Evolutionary conservation across 1,284 basidiomycete species (phyloP).

Genomic region (Clitocybe nebularis): DNA sequence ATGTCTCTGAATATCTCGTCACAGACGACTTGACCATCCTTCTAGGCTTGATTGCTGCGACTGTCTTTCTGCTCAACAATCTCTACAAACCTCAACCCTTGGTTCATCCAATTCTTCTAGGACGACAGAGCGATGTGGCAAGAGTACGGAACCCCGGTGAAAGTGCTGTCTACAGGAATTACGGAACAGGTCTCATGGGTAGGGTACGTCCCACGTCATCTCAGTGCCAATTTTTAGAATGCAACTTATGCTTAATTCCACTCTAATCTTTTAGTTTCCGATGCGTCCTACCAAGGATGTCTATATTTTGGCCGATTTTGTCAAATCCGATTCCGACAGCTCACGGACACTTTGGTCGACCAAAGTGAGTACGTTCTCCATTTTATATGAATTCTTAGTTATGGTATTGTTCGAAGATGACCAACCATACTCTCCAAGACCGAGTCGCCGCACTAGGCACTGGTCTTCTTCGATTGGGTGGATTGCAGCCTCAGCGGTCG

Average conservation of each 20-base stretch:
- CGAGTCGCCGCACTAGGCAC: constrained; percentile 65
- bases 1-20: constrained; percentile 50
- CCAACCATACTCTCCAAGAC: constrained; percentile 61
- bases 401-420: constrained; percentile 44
- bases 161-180: constrained; percentile 79
- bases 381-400: not conserved
- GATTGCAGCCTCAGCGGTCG: constrained; percentile 59
- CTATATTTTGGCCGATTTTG: constrained; percentile 59
- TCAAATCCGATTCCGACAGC: constrained; percentile 61
- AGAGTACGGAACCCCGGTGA: constrained; percentile 70
- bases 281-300: constrained; percentile 66
- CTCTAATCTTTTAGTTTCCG: constrained; percentile 51
- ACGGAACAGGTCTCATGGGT: constrained; percentile 74
- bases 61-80: constrained; percentile 70
- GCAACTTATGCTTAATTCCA: not conserved
- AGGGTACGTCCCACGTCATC: constrained; percentile 44
- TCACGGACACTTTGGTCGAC: constrained; percentile 74
- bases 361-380: constrained; percentile 40
- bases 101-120: constrained; percentile 78
- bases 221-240: constrained; percentile 3
- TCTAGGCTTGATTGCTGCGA: constrained; percentile 66
- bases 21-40: constrained; percentile 76
- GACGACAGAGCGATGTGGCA: constrained; percentile 79
- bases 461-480: constrained; percentile 57
- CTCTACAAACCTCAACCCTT: constrained; percentile 75